Evolutionary conservation across 352 stramenopile genomes (phyloP), one percentile per base, ranked within the genome.

Genomic region (Pythium guiyangense): DNA sequence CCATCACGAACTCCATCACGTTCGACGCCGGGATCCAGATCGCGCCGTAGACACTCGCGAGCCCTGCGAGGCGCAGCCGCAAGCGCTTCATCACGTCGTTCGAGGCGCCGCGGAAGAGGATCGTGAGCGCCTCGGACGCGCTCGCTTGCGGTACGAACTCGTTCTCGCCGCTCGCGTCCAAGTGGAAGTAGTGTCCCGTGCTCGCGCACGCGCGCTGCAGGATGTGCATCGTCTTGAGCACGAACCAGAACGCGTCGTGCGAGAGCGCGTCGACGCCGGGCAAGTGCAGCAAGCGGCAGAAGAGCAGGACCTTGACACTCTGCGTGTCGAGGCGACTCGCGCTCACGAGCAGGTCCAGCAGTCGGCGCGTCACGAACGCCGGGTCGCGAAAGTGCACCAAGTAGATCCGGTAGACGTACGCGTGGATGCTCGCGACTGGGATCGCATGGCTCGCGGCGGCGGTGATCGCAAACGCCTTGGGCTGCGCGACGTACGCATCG

Each of bases 291-390:
- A 86, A 49, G 3, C 69, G 65, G 31, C 65, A 77, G 50, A 81
- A 86, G 11, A 86, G 61, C 44, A 74, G 52, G 11, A 86, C 71
- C 45, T 86, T 86, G 64, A 66, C 71, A 54, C 75, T 86, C 40
- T 86, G 75, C 15, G 75, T 83, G 42, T 86, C 75, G 2, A 86
- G 50, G 11, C 68, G 72, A 54, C 65, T 70, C 10, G 55, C 52
- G 31, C 72, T 86, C 4, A 78, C 57, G 8, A 86, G 59, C 4
- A 86, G 29, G 45, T 86, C 75, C 12, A 86, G 43, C 3, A 86
- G 50, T 0, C 75, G 64, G 46, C 62, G 63, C 11, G 64, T 71
- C 12, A 69, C 75, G 20, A 81, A 79, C 4, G 48, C 53, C 6
- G 71, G 63, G 6, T 72, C 52, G 18, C 68, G 70, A 43, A 83